Conservation (phyloP, 768 basidiomycete species). For the Macrocybe gigantea region DNA sequence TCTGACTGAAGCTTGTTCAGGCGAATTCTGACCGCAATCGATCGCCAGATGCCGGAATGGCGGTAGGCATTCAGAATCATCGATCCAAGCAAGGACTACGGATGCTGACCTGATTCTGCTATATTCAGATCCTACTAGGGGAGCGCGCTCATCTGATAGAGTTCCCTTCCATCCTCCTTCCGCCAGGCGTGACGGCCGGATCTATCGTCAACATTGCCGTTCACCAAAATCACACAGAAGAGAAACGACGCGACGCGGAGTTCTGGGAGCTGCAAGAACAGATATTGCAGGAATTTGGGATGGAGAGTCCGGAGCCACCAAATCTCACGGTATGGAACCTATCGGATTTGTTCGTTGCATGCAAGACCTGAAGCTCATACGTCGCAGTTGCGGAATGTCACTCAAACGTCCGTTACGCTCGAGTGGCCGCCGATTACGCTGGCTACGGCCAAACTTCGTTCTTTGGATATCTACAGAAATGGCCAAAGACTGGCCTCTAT, state of each 20-base stretch:
- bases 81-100: not conserved
- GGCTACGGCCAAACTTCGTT: constrained; percentile 81
- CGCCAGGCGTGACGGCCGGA: constrained; percentile 87
- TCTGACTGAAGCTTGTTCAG: not conserved
- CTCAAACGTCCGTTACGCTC: constrained; percentile 94
- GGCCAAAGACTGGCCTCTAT: constrained; percentile 83
- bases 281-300: constrained; percentile 74
- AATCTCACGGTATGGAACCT: constrained; percentile 54
- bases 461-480: constrained; percentile 91
- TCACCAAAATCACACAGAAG: constrained; percentile 79
- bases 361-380: no score
- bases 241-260: constrained; percentile 71
- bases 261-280: constrained; percentile 83
- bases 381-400: constrained; percentile 78
- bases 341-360: no score
- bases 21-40: constrained; percentile 5
- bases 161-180: constrained; percentile 92
- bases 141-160: constrained; percentile 95
- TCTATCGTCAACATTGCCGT: constrained; percentile 98
- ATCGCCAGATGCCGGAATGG: constrained; percentile 83
- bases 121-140: constrained; percentile 76
- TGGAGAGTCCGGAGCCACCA: constrained; percentile 61
- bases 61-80: constrained; percentile 40
- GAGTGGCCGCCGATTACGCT: constrained; percentile 90
- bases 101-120: constrained; percentile 1